Evolutionary conservation across 192 early-diverging fungal species (phyloP).

Genomic region (Mortierella alpina): DNA sequence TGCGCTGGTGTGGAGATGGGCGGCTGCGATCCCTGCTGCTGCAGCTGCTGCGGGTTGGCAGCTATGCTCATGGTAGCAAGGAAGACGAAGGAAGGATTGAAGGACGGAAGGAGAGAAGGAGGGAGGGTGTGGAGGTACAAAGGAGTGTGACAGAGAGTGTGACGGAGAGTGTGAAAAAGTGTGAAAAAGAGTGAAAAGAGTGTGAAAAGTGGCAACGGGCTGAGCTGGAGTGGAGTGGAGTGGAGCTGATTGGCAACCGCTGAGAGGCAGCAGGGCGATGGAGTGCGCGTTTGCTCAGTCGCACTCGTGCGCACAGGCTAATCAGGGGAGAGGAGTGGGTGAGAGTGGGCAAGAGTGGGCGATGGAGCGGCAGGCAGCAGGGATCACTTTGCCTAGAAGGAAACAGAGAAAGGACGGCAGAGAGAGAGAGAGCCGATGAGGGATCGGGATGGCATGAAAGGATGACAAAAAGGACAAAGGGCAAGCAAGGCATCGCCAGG

Average conservation of each 20-base stretch:
- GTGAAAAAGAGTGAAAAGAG: not conserved
- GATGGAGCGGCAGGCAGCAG: slow-evolving; percentile 1
- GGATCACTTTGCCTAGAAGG: not conserved
- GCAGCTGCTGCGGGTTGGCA: slow-evolving; percentile 5
- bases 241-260: too few relatives aligned
- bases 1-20: slow-evolving; percentile 1
- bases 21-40: slow-evolving; percentile 1
- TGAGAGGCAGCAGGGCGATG: too few relatives aligned
- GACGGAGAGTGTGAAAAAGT: not conserved
- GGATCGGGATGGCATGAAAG: not conserved
- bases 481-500: not conserved
- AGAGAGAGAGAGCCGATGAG: not conserved
- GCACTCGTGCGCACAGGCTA: not conserved
- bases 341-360: not conserved
- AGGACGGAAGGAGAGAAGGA: slow-evolving; percentile 15
- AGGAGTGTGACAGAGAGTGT: not conserved
- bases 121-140: not conserved
- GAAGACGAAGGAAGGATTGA: slow-evolving; percentile 15
- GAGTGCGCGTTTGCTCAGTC: too few relatives aligned
- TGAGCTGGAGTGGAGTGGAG: not conserved
- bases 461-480: not conserved
- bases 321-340: too few relatives aligned
- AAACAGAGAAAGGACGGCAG: not conserved
- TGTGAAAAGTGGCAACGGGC: not conserved
- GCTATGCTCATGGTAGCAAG: slow-evolving; percentile 17